Evolutionary conservation across 2,329 filamentous ascomycete genomes (phyloP).

Genomic region (Aspergillus neotritici): DNA sequence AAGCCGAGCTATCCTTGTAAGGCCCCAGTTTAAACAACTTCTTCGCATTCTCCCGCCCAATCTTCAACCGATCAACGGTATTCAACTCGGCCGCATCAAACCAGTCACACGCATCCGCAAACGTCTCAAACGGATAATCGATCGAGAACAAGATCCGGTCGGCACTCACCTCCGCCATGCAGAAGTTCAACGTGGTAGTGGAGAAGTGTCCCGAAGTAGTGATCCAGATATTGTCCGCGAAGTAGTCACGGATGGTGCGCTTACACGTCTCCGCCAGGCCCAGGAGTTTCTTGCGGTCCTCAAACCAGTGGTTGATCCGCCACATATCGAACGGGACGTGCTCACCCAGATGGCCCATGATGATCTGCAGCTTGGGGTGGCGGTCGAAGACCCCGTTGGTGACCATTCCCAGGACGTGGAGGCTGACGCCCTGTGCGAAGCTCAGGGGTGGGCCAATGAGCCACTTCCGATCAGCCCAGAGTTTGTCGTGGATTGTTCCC

Average conservation of each 20-base stretch:
- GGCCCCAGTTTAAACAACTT: constrained; percentile 34
- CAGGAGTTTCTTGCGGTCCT: constrained; percentile 34
- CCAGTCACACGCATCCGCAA: constrained; percentile 40
- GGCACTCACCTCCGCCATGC: constrained; percentile 35
- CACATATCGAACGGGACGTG: constrained; percentile 49
- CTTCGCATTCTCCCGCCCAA: constrained; percentile 46
- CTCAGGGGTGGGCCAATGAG: constrained; percentile 55
- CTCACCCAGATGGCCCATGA: constrained; percentile 47
- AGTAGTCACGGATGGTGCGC: constrained; percentile 43
- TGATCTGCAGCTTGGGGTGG: constrained; percentile 43
- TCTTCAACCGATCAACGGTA: constrained; percentile 34
- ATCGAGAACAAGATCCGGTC: constrained; percentile 40
- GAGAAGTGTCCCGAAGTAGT: constrained; percentile 40
- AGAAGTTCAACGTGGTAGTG: constrained; percentile 36
- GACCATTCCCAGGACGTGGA: constrained; percentile 52
- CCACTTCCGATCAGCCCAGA: constrained; percentile 56
- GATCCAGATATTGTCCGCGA: constrained; percentile 39
- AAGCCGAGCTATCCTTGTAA: constrained; percentile 30
- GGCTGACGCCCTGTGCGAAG: constrained; percentile 55
- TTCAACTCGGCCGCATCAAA: constrained; percentile 39
- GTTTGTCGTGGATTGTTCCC: constrained; percentile 52
- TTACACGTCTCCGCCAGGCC: constrained; percentile 37
- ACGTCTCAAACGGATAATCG: constrained; percentile 39
- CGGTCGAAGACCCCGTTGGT: constrained; percentile 49
- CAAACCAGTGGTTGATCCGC: constrained; percentile 42